Percentiles rank a stretch among this genome's conserved stretches.
phyloP scores from a whole-genome alignment of 1,139 yeast species.

The Taphrina flavorubra region DNA sequence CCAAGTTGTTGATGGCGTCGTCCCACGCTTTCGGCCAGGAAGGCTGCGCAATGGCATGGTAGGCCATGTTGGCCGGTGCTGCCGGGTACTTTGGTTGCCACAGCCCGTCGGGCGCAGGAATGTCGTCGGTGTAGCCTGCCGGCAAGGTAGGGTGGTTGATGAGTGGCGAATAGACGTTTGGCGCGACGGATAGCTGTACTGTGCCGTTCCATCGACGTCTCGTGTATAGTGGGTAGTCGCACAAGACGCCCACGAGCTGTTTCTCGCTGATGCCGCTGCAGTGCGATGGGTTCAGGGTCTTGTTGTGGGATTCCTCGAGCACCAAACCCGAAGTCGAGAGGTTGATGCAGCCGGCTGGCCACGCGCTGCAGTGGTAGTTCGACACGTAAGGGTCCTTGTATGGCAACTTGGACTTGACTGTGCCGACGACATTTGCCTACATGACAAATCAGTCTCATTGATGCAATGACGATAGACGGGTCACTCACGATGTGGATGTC shows the following conservation, averaged over 20 bases:
- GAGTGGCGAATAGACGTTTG: neutral
- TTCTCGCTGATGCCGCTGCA: neutral
- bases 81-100: constrained; percentile 4
- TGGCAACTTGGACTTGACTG: constrained; percentile 9
- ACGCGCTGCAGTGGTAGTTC: constrained; percentile 10
- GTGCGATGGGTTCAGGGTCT: constrained; percentile 4
- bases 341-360: constrained; percentile 3
- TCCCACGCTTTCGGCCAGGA: constrained; percentile 4
- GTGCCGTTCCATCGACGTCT: constrained; percentile 15
- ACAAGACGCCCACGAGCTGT: neutral
- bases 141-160: constrained; percentile 3
- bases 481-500: constrained; percentile 2
- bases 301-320: constrained; percentile 5
- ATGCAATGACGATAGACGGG: neutral
- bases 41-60: constrained; percentile 5
- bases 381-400: constrained; percentile 1
- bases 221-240: constrained; percentile 1
- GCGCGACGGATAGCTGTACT: neutral
- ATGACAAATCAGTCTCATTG: neutral
- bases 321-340: neutral
- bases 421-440: neutral
- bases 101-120: constrained; percentile 7
- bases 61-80: neutral
- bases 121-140: constrained; percentile 2
- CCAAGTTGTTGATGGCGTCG: neutral